Evolutionary conservation across 164 flowering plant genomes (phyloP).

Genomic region (Platanus orientalis): DNA sequence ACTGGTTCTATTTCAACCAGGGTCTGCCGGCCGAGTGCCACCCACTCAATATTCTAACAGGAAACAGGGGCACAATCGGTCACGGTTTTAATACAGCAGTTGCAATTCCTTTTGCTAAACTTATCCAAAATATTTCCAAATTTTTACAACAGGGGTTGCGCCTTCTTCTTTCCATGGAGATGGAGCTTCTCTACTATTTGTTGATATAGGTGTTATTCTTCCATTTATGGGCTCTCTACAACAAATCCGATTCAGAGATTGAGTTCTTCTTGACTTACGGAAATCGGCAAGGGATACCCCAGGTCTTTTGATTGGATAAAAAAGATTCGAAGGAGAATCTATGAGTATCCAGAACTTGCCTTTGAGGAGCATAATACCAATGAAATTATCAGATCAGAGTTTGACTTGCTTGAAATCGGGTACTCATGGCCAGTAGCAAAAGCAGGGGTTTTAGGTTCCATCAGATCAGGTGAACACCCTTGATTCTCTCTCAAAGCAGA

Average conservation of each 20-base stretch:
- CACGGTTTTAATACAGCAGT: too few relatives aligned
- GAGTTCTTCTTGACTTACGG: conserved; percentile 28
- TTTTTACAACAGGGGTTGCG: too few relatives aligned
- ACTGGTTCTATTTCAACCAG: too few relatives aligned
- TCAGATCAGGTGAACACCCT: conserved; percentile 58
- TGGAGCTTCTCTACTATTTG: background rate
- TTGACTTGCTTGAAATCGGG: conserved; percentile 52
- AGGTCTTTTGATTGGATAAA: conserved; percentile 58
- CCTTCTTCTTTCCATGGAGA: too few relatives aligned
- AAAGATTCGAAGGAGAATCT: conserved; percentile 51
- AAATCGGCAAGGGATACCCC: conserved; percentile 42
- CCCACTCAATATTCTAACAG: too few relatives aligned
- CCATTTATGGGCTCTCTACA: conserved; percentile 7
- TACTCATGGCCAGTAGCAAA: conserved; percentile 67
- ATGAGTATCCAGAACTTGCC: conserved; percentile 63
- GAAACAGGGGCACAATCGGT: too few relatives aligned
- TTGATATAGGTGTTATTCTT: conserved; percentile 1
- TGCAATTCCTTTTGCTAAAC: too few relatives aligned
- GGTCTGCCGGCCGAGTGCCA: too few relatives aligned
- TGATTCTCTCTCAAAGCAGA: conserved; percentile 64
- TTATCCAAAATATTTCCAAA: too few relatives aligned
- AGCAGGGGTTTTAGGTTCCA: conserved; percentile 58
- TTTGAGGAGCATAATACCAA: conserved; percentile 65
- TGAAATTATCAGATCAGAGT: conserved; percentile 50
- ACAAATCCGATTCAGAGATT: conserved; percentile 1